Evolutionary conservation across 495 filamentous ascomycete species (phyloP), one percentile per base, ranked within the genome.

Genomic region (Aspergillus indologenus): DNA sequence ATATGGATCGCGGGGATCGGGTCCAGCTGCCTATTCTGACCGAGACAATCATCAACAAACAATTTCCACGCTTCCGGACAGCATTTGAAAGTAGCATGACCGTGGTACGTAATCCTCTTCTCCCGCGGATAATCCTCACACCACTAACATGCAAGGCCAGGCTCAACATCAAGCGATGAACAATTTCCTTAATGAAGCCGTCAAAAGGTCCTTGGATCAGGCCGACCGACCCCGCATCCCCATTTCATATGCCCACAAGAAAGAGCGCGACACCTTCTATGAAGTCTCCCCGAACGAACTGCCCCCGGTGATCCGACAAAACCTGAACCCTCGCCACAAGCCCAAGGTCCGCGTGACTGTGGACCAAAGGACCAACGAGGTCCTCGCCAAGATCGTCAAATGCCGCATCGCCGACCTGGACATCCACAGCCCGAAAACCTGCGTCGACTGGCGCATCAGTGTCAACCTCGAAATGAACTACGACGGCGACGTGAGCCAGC

Each of bases 391-490:
- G 68, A 96, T 98, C 47, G 82, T 98, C 67, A 98, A 98, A 78
- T 85, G 83, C 21, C 83, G 90, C 26, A 73, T 98, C n/a, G 87
- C 87, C 31, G 90, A 98, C 70, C 70, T 94, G 8, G 87, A 92
- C 60, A 79, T 96, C 11, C 86, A 85, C 71, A 87, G 88, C 58
- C 91, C 93, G 1, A 72, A 77, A 34, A 82, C 79, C 15, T 78
- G 80, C 4, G 85, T 96, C 45, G 93, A 96, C 69, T 95, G 88
- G 76, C 86, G 93, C 20, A 85, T 98, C 60, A 92, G 89, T 61
- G 83, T 96, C 63, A 96, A 92, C 64, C 78, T 96, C 6, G 93
- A 98, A 82, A 91, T 91, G 84, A 83, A 85, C 49, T 93, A 86
- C 73, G 81, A 86, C n/a, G 89, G 90, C 34, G 79, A 89, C 17